A percentile compares a stretch with the other conserved stretches of the same genome.
Evolutionary conservation across 2,329 filamentous ascomycete genomes (phyloP).

Genomic region (Botryotinia narcissicola): DNA sequence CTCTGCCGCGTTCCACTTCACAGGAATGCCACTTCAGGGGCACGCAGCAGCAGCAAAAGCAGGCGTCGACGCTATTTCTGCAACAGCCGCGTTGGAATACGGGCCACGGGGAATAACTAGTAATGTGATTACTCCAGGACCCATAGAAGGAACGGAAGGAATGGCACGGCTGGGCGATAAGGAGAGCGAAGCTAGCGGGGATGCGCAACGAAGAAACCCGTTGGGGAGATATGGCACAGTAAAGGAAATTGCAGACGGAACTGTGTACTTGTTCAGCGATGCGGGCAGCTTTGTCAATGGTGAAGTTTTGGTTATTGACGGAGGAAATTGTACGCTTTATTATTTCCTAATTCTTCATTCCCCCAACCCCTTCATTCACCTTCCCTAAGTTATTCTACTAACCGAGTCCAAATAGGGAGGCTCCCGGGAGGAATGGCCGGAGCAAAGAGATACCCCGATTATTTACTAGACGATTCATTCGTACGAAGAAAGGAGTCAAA

Average conservation of each 20-base stretch:
- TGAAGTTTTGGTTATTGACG: conserved; percentile 72
- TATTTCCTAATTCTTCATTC: not conserved
- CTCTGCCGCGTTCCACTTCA: conserved; percentile 88
- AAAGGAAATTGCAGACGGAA: conserved; percentile 89
- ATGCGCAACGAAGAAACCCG: conserved; percentile 54
- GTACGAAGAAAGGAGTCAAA: conserved; percentile 20
- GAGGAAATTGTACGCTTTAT: conserved; percentile 36
- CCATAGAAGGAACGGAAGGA: conserved; percentile 75
- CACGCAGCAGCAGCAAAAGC: conserved; percentile 94
- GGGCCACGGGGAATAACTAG: conserved; percentile 82
- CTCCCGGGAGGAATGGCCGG: conserved; percentile 27
- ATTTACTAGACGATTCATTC: conserved; percentile 32
- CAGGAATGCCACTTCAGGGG: conserved; percentile 77
- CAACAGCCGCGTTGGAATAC: conserved; percentile 80
- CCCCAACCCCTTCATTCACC: not conserved
- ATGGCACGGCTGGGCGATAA: conserved; percentile 57
- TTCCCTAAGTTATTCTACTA: conserved; percentile 1
- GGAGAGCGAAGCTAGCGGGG: conserved; percentile 28
- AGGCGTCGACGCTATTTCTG: conserved; percentile 80
- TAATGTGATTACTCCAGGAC: conserved; percentile 86
- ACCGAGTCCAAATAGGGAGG: conserved; percentile 23
- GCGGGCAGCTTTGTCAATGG: conserved; percentile 85
- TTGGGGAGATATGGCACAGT: conserved; percentile 74
- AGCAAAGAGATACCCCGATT: conserved; percentile 34
- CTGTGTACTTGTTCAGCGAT: conserved; percentile 83